These are phyloP conservation scores for Chaetomium cochliodes DNA, from an alignment of 495 filamentous ascomycete species.

Conservation along the genomic window DNA sequence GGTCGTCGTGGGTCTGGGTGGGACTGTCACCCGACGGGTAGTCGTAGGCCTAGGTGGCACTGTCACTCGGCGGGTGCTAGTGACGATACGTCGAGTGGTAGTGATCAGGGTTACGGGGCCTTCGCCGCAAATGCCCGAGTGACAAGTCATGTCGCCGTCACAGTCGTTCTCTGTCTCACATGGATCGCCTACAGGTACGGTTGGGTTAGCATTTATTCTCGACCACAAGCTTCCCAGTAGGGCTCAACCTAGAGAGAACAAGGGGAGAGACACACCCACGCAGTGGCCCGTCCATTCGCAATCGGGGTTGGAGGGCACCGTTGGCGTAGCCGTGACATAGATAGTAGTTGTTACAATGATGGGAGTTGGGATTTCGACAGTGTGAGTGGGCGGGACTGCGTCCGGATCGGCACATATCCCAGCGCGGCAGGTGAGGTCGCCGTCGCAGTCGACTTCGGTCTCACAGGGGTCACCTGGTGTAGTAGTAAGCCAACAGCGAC, in stretches of 20 bases:
- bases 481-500: not conserved
- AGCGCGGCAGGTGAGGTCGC: slow-evolving; percentile 23
- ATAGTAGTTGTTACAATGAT: slow-evolving; percentile 13
- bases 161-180: slow-evolving; percentile 31
- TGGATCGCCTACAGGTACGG: slow-evolving; percentile 13
- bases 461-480: slow-evolving; percentile 29
- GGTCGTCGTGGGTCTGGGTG: slow-evolving; percentile 12
- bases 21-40: not conserved
- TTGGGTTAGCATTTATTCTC: not conserved
- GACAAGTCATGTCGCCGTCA: slow-evolving; percentile 26
- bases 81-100: not conserved
- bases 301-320: not conserved
- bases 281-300: slow-evolving; percentile 26
- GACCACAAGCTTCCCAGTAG: not conserved
- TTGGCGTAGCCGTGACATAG: slow-evolving; percentile 17
- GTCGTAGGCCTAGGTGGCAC: not conserved
- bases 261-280: slow-evolving; percentile 14
- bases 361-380: not conserved
- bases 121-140: slow-evolving; percentile 17
- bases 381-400: not conserved
- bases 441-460: slow-evolving; percentile 28
- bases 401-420: slow-evolving; percentile 22
- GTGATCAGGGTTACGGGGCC: not conserved
- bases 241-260: not conserved
- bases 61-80: not conserved